Conservation (phyloP, 176 grass and related monocot species). For the Tillandsia leiboldiana region DNA sequence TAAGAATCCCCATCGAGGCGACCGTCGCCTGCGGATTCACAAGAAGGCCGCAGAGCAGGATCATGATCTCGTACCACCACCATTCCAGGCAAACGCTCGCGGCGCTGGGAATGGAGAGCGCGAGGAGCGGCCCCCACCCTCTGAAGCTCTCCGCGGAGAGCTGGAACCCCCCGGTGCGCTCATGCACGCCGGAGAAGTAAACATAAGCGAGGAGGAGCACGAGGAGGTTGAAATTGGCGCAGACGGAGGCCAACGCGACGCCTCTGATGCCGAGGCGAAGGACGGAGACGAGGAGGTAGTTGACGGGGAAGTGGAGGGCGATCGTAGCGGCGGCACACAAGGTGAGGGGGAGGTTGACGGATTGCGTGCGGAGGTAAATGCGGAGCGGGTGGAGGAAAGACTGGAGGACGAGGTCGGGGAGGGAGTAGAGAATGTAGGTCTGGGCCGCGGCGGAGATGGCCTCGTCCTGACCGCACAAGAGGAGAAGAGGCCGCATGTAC, state of each 20-base stretch:
- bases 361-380: constrained; percentile 84
- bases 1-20: constrained; percentile 85
- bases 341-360: constrained; percentile 73
- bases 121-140: constrained; percentile 44
- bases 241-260: constrained; percentile 63
- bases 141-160: constrained; percentile 42
- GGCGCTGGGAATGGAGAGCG: constrained; percentile 58
- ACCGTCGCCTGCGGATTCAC: constrained; percentile 61
- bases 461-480: constrained; percentile 63
- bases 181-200: constrained; percentile 58
- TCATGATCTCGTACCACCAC: constrained; percentile 99
- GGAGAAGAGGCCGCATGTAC: constrained; percentile 69
- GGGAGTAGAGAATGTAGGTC: constrained; percentile 57
- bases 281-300: constrained; percentile 58
- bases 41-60: constrained; percentile 73
- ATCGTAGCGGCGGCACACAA: constrained; percentile 51
- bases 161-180: constrained; percentile 46
- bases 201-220: constrained; percentile 54
- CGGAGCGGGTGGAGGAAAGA: constrained; percentile 89
- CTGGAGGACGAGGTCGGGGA: constrained; percentile 83
- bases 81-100: constrained; percentile 86
- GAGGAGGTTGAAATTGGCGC: constrained; percentile 76
- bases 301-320: constrained; percentile 59
- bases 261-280: constrained; percentile 58
- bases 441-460: constrained; percentile 50